A percentile compares a stretch with the other conserved stretches of the same genome.
These are phyloP conservation scores for Ceratobasidium sp. DNA, from an alignment of 1,284 basidiomycete species.

Conservation along the genomic window DNA sequence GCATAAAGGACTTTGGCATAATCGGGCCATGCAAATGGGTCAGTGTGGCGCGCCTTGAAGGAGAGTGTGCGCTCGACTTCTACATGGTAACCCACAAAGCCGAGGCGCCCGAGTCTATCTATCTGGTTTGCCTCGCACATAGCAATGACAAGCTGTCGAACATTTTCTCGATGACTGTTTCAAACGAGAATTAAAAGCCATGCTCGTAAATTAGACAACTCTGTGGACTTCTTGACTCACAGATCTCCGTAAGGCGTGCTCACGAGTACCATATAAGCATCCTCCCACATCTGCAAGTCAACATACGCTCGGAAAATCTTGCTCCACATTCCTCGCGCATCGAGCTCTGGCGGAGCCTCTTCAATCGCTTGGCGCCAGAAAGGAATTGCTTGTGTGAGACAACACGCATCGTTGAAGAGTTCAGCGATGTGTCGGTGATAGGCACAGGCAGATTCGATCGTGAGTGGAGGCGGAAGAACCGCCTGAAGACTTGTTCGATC, in stretches of 20 bases:
- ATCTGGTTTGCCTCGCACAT: conserved; percentile 94
- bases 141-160: conserved; percentile 83
- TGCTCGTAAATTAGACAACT: neutral
- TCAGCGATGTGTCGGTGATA: conserved; percentile 84
- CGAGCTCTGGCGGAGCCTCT: conserved; percentile 66
- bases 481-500: conserved; percentile 48
- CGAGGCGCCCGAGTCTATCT: conserved; percentile 82
- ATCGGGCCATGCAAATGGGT: conserved; percentile 86
- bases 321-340: conserved; percentile 79
- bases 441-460: conserved; percentile 62
- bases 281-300: conserved; percentile 80
- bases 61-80: conserved; percentile 91
- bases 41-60: conserved; percentile 95
- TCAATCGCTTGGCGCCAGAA: conserved; percentile 85
- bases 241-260: conserved; percentile 78
- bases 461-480: conserved; percentile 49
- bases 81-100: conserved; percentile 86
- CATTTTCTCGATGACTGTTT: conserved; percentile 80
- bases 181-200: neutral
- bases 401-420: conserved; percentile 73
- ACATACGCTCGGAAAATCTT: conserved; percentile 82
- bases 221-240: conserved; percentile 66
- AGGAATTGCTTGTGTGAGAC: conserved; percentile 72
- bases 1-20: conserved; percentile 96
- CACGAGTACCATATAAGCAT: conserved; percentile 85